Percentiles rank a stretch among this genome's conserved stretches.
Evolutionary conservation across 495 filamentous ascomycete species (phyloP).

Genomic region (Aspergillus nidulans): DNA sequence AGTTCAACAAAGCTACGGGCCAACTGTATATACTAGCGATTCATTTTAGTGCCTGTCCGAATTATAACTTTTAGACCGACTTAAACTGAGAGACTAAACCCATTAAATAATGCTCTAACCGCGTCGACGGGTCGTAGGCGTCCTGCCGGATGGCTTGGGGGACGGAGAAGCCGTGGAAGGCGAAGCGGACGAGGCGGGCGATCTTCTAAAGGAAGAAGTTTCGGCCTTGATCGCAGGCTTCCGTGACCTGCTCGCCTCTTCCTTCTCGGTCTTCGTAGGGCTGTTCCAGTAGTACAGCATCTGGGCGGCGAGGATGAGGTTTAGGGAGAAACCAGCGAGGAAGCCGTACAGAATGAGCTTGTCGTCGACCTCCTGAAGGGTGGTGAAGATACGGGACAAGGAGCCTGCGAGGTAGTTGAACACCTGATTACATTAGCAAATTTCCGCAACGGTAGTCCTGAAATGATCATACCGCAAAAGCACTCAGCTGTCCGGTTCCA

Average conservation of each 20-base stretch:
- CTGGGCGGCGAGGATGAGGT: constrained; percentile 79
- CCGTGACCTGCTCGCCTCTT: constrained; percentile 29
- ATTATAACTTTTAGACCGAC: neutral
- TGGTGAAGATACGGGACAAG: constrained; percentile 92
- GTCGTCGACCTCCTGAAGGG: constrained; percentile 92
- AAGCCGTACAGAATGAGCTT: constrained; percentile 92
- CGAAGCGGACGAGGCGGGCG: neutral
- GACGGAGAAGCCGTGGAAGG: neutral
- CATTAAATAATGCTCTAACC: constrained; percentile 28
- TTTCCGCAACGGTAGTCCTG: neutral
- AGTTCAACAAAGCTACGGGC: neutral
- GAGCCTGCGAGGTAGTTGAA: constrained; percentile 96
- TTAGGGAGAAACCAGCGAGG: constrained; percentile 81
- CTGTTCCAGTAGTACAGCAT: constrained; percentile 98
- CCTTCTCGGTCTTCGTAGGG: constrained; percentile 36
- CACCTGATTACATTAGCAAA: constrained; percentile 54
- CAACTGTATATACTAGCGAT: neutral
- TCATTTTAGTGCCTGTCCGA: neutral
- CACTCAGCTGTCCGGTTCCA: constrained; percentile 90
- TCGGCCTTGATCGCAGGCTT: neutral
- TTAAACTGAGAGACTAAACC: constrained; percentile 12
- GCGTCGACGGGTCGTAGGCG: constrained; percentile 47
- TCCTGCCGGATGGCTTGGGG: constrained; percentile 26
- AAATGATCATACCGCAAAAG: constrained; percentile 75
- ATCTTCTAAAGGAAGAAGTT: neutral